Evolutionary conservation across 768 basidiomycete genomes (phyloP).

Genomic region (Trametes meyenii): DNA sequence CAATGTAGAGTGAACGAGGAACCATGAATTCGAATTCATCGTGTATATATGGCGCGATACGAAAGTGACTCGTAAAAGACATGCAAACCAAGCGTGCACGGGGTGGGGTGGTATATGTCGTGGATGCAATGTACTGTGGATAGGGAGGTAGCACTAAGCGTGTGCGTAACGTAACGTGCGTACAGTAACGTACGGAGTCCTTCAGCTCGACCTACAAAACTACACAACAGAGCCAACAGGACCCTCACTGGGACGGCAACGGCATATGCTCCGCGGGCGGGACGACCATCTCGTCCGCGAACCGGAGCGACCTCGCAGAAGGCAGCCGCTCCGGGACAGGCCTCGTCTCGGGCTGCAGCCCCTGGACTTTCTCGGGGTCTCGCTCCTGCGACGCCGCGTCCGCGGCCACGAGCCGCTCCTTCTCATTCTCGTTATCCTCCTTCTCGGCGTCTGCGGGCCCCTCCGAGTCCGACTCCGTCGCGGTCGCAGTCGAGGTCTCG

Average conservation of each 20-base stretch:
- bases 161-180: not conserved
- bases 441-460: not conserved
- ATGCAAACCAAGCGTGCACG: not conserved
- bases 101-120: not conserved
- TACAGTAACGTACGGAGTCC: not conserved
- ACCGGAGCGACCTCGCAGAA: slow-evolving; percentile 25
- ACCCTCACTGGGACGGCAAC: not conserved
- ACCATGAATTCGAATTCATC: not conserved
- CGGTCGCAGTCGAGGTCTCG: not conserved
- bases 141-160: not conserved
- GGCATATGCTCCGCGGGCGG: slow-evolving; percentile 26
- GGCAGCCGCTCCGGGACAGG: slow-evolving; percentile 1
- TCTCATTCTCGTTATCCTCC: not conserved
- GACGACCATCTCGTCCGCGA: slow-evolving; percentile 38
- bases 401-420: not conserved
- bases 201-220: not conserved
- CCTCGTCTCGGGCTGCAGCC: not conserved
- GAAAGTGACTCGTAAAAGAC: not conserved
- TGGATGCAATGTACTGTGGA: not conserved
- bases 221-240: not conserved
- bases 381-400: not conserved
- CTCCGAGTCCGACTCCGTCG: not conserved
- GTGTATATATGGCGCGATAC: not conserved
- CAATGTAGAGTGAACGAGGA: too few species aligned
- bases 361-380: slow-evolving; percentile 5